These are phyloP conservation scores for Medicago ruthenica DNA, from an alignment of 306 rosid genomes.

Conservation along the genomic window DNA sequence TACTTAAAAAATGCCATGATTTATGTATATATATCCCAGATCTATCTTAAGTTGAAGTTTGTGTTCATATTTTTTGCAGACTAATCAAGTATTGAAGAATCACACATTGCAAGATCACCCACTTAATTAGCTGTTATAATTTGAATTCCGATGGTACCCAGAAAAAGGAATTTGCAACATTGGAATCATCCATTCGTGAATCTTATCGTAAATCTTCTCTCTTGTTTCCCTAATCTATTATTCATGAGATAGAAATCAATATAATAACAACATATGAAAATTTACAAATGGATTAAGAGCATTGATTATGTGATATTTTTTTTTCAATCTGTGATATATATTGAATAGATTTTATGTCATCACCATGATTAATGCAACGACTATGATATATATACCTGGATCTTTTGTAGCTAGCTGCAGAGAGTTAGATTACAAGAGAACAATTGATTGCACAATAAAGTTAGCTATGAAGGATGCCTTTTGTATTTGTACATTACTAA, in stretches of 20 bases:
- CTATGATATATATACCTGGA: no score
- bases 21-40: no score
- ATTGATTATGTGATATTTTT: no score
- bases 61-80: not conserved
- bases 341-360: no score
- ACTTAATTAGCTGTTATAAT: constrained; percentile 36
- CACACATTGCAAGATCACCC: constrained; percentile 3
- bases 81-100: not conserved
- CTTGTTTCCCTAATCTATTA: not conserved
- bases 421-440: no score
- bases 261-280: not conserved
- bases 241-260: not conserved
- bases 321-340: no score
- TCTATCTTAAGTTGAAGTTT: not conserved
- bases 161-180: constrained; percentile 56
- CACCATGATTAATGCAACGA: no score
- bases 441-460: no score
- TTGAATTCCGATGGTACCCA: constrained; percentile 38
- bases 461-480: no score
- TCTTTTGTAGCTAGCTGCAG: no score
- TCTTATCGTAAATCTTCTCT: constrained; percentile 56
- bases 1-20: no score
- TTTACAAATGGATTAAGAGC: not conserved
- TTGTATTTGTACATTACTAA: not conserved
- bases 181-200: constrained; percentile 59